A percentile compares a stretch with the other conserved stretches of the same genome.
phyloP scores from a whole-genome alignment of 2,329 filamentous ascomycete species.

The Stachybotrys chlorohalonatus region DNA sequence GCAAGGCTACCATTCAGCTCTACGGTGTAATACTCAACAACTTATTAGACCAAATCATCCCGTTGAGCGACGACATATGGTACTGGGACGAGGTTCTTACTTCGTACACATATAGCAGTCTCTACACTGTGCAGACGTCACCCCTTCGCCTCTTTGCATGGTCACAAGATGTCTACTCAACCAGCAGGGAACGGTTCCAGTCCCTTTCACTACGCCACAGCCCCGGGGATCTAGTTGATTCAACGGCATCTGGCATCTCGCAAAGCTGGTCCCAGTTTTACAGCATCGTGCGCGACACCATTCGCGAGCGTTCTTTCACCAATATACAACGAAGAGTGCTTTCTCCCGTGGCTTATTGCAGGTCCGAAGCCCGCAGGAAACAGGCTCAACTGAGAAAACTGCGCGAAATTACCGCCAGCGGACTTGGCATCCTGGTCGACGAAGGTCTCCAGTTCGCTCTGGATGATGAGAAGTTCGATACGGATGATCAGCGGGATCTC shows the following conservation, averaged over 20 bases:
- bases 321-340: conserved; percentile 65
- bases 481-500: conserved; percentile 41
- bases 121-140: conserved; percentile 82
- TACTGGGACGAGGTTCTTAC: conserved; percentile 90
- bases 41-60: conserved; percentile 74
- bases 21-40: conserved; percentile 73
- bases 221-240: conserved; percentile 22
- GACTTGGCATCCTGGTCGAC: conserved; percentile 78
- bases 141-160: conserved; percentile 67
- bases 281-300: conserved; percentile 64
- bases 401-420: conserved; percentile 73
- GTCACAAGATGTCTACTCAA: conserved; percentile 59
- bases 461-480: conserved; percentile 47
- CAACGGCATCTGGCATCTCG: conserved; percentile 29
- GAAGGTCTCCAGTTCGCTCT: conserved; percentile 67
- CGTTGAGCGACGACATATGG: conserved; percentile 78
- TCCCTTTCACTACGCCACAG: conserved; percentile 18
- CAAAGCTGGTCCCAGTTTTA: conserved; percentile 66
- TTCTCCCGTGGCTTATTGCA: conserved; percentile 67
- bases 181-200: conserved; percentile 41
- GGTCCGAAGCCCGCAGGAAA: conserved; percentile 67
- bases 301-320: conserved; percentile 61
- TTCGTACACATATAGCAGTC: conserved; percentile 66
- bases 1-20: conserved; percentile 85
- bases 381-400: conserved; percentile 62